These are phyloP conservation scores for Melocanna baccifera DNA, from an alignment of 176 grass and related monocot species.

Conservation along the genomic window DNA sequence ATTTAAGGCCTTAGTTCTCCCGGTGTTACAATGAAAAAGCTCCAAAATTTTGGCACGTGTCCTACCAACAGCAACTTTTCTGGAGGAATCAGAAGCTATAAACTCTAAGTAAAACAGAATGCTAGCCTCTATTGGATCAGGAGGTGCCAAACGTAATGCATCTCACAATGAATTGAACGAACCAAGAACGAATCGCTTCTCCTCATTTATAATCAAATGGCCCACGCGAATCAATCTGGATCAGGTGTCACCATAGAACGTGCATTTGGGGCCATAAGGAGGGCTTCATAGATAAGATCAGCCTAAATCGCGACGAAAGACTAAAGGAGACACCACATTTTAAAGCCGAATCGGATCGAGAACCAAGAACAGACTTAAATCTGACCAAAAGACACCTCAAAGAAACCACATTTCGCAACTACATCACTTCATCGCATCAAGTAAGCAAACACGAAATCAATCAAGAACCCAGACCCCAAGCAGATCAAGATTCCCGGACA, in stretches of 20 bases:
- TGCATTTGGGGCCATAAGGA: not conserved
- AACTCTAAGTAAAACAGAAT: not conserved
- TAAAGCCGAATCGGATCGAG: not conserved
- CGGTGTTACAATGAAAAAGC: not conserved
- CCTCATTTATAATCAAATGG: not conserved
- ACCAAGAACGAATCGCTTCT: not conserved
- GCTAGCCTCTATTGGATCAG: not conserved
- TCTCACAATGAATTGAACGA: not conserved
- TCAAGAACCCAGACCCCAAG: not conserved
- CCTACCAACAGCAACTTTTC: not conserved
- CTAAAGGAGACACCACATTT: not conserved
- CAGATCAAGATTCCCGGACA: not conserved
- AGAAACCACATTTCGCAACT: not conserved
- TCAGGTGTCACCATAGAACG: not conserved
- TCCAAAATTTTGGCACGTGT: not conserved
- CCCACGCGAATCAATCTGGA: not conserved
- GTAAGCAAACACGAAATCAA: not conserved
- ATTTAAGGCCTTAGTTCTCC: not conserved
- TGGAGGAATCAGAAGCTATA: not conserved
- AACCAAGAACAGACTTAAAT: constrained; percentile 1
- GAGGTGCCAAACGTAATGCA: not conserved
- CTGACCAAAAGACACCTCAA: not conserved
- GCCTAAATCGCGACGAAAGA: not conserved
- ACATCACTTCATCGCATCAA: not conserved
- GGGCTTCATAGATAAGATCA: not conserved